Percentiles rank a stretch among this genome's conserved stretches.
Conservation (phyloP, 1,284 basidiomycete genomes). For the Leccinum pachyderme region DNA sequence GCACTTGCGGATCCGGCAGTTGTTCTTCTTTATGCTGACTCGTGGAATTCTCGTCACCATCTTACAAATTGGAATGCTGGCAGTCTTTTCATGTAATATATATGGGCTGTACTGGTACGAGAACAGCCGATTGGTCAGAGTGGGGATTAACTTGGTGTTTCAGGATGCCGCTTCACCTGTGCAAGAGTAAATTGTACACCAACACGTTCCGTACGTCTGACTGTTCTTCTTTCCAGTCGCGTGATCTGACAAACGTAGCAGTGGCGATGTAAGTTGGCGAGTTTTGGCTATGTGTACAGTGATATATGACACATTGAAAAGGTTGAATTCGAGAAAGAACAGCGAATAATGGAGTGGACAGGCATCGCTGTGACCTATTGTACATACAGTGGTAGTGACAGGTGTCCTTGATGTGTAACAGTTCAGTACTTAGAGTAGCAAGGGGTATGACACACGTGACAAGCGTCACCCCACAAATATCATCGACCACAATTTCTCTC, state of each 20-base stretch:
- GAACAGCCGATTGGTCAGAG: not conserved
- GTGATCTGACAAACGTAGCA: slow-evolving; percentile 1
- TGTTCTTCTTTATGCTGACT: slow-evolving; percentile 13
- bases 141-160: not conserved
- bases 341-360: slow-evolving; percentile 6
- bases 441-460: not conserved
- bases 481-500: not conserved
- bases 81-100: not conserved
- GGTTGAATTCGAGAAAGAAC: slow-evolving; percentile 10
- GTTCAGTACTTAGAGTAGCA: not conserved
- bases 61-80: slow-evolving; percentile 5
- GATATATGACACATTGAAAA: not conserved
- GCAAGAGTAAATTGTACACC: slow-evolving; percentile 12
- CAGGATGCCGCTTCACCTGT: slow-evolving; percentile 11
- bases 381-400: not conserved
- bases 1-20: slow-evolving; percentile 5
- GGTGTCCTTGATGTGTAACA: not conserved
- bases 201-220: slow-evolving; percentile 11
- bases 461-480: slow-evolving; percentile 10
- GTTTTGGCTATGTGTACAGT: not conserved
- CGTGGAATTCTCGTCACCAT: slow-evolving; percentile 17
- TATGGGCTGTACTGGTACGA: slow-evolving; percentile 10
- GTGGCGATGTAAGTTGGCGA: slow-evolving; percentile 9
- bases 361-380: not conserved
- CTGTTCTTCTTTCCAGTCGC: not conserved